Conservation (phyloP, 1,284 basidiomycete species). For the Cryptococcus maquisensis region DNA sequence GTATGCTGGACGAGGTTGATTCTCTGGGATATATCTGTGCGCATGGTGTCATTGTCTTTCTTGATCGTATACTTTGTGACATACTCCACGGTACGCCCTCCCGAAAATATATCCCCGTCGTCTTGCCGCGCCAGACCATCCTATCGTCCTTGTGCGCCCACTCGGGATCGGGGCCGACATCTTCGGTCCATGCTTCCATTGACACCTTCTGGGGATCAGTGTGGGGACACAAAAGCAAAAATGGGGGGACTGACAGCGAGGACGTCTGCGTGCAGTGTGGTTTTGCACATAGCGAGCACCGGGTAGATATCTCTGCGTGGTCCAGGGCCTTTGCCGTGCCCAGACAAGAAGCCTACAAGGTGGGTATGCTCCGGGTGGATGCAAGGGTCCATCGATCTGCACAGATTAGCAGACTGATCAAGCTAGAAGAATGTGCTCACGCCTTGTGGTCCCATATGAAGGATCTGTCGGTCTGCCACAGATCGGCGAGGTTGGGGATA, state of each 20-base stretch:
- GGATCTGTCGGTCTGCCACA: constrained; percentile 33
- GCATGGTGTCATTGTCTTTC: neutral
- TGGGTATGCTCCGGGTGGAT: constrained; percentile 55
- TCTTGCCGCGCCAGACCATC: constrained; percentile 63
- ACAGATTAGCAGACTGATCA: constrained; percentile 7
- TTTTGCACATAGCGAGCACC: constrained; percentile 58
- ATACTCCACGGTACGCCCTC: constrained; percentile 52
- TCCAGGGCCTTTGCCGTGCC: constrained; percentile 53
- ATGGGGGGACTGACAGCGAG: constrained; percentile 53
- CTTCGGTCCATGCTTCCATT: constrained; percentile 46
- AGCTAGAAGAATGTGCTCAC: constrained; percentile 19
- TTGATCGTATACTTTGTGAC: constrained; percentile 2
- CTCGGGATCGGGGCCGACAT: constrained; percentile 52
- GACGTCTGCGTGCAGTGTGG: constrained; percentile 59
- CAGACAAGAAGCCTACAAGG: constrained; percentile 57
- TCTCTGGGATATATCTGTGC: constrained; percentile 52
- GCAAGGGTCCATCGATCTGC: constrained; percentile 59
- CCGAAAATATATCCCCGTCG: constrained; percentile 60
- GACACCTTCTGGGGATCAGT: constrained; percentile 37
- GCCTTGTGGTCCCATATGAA: constrained; percentile 46
- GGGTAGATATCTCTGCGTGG: constrained; percentile 54
- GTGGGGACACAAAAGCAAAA: neutral
- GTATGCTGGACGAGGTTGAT: constrained; percentile 46
- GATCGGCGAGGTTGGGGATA: constrained; percentile 26
- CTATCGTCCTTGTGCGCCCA: constrained; percentile 61